These are phyloP conservation scores for Pseudevernia furfuracea DNA, from an alignment of 495 filamentous ascomycete species.

Conservation along the genomic window DNA sequence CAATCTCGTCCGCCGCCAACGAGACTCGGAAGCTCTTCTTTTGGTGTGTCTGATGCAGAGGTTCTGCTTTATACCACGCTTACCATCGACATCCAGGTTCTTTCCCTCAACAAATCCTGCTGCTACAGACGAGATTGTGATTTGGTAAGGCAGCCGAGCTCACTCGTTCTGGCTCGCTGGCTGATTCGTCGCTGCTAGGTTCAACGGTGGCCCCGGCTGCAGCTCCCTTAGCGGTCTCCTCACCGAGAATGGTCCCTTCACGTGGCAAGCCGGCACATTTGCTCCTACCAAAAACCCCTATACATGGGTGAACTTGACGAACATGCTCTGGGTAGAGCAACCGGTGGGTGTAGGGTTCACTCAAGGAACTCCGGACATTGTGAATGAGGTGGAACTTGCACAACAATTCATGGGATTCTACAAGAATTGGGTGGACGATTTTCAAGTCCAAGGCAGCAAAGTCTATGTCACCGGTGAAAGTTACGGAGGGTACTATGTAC, in stretches of 20 bases:
- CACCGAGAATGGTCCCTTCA: conserved; percentile 58
- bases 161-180: not conserved
- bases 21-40: conserved; percentile 46
- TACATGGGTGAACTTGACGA: conserved; percentile 58
- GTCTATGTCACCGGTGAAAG: conserved; percentile 57
- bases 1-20: conserved; percentile 42
- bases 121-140: conserved; percentile 59
- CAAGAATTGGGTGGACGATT: conserved; percentile 55
- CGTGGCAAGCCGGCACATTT: conserved; percentile 54
- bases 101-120: conserved; percentile 17
- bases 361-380: conserved; percentile 46
- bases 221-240: conserved; percentile 60
- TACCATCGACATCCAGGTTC: not conserved
- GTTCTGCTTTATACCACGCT: not conserved
- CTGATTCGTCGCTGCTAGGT: conserved; percentile 22
- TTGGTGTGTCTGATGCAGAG: conserved; percentile 28
- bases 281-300: conserved; percentile 54
- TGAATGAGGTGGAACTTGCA: conserved; percentile 48
- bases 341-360: conserved; percentile 53
- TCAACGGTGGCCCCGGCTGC: conserved; percentile 64
- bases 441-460: conserved; percentile 53
- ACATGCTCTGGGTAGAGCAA: conserved; percentile 57
- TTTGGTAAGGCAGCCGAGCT: conserved; percentile 36
- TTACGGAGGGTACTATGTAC: conserved; percentile 50
- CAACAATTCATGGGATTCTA: conserved; percentile 56